Base-by-base conservation (phyloP, 306 rosid genomes). In the Lathyrus aphaca region DNA sequence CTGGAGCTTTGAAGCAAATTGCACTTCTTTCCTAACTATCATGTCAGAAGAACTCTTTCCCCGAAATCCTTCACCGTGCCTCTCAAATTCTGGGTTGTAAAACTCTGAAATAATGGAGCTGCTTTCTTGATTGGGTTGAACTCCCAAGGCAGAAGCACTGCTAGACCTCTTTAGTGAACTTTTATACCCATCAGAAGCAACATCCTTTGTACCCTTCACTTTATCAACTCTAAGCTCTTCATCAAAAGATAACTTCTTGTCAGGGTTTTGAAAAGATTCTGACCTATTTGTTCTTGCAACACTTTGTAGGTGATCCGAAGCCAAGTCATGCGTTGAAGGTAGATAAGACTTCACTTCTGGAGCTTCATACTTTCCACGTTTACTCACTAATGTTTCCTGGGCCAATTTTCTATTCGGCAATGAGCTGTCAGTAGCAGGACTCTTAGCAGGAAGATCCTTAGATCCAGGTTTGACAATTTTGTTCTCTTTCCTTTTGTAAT, bases 401-500 rank as follows among this genome's bases (percentile, higher is more conserved):
- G 76, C 77, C 70, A 56, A 17, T 68, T 63, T 77, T 72, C 18
- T 82, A 35, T 70, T 19, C 46, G 80, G 72, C 25, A 66, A 23
- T 71, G 75, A 82, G 72, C 51, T 74, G 64, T 68, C 65, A 21
- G 64, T 30, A 60, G 80, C 79, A 61, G 80, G 62, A 74, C 57
- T 77, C 78, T 81, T 88, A 1, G 68, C 71, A 32, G 69, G 71
- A 85, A 82, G 82, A 64, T 86, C 83, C 64, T 54, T 83, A 85
- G 29, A 72, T 49, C 85, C 87, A 51, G 62, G 49, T 68, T 71
- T 81, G 60, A 69, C 57, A 70, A 61, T 71, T 84, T 82, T 91
- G 73, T 84, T 77, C 79, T 89, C 99, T 79, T 86, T 95, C 82
- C 72, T 91, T 68, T 86, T 91, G 75, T 95, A 95, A 65, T 95